Evolutionary conservation across 1,284 basidiomycete species (phyloP), one percentile per base, ranked within the genome.

Genomic region (Leccinum solheimii): DNA sequence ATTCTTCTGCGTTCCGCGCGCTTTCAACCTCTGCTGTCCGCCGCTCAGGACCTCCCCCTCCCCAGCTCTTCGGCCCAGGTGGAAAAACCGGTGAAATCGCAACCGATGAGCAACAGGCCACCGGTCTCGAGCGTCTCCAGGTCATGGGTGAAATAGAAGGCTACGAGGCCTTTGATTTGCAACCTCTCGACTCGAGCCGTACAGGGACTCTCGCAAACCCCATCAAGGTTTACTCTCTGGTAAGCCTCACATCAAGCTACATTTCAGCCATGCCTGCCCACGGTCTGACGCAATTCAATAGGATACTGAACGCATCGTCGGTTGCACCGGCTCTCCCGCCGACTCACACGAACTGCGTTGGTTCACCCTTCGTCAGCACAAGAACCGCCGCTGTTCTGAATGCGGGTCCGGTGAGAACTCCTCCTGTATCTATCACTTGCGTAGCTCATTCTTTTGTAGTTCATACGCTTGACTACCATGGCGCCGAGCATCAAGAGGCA

Each of bases 111-210:
- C 83, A 92, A 69, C 97, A 99, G 80, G 86, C 96, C 32, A 99
- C 97, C 68, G 96, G 97, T 88, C 83, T 98, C 64, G 96, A 98
- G 80, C 93, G 97, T 78, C 88, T 96, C 75, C 94, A 99, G 80
- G 81, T 97, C 57, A 80, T 98, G 63, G 94, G 92, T 72, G 89
- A 92, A 68, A 82, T 95, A 72, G 87, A 95, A 79, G 96, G 95
- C 61, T 79, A 94, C 57, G 90, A 95, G 53, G 88, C 96, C 60
- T 99, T 98, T 81, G 95, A 98, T 79, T 84, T 90, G 76, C 84
- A 86, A 67, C 92, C 95, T 53, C 84, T 98, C 66, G 88, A 95
- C 74, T 82, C 95, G 66, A 90, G 87, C 78, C 87, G 93, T 72
- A 78, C 95, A 74, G 97, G 97, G 66, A 98, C 97, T 58, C 83